Evolutionary conservation across 352 stramenopile species (phyloP).

Genomic region (Globisporangium solare): DNA sequence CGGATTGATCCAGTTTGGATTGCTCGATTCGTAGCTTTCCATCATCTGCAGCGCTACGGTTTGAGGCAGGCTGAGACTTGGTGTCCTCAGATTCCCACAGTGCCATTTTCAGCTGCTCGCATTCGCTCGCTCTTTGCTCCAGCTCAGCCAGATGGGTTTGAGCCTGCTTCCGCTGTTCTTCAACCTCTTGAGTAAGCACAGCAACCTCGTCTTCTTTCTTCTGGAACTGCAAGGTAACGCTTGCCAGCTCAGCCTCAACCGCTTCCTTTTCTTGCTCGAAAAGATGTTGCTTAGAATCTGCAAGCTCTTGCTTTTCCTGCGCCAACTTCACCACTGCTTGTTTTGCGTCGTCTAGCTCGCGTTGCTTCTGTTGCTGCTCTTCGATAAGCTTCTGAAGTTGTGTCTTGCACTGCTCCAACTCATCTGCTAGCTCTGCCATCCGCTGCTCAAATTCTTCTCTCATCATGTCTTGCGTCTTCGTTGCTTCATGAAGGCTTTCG

Average conservation of each 20-base stretch:
- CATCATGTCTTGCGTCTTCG: constrained; percentile 24
- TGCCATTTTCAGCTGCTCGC: constrained; percentile 1
- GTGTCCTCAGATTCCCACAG: background rate
- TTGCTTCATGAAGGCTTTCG: constrained; percentile 25
- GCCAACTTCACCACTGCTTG: constrained; percentile 10
- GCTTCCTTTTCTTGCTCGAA: constrained; percentile 1
- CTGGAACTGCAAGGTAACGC: constrained; percentile 20
- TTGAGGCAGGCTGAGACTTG: background rate
- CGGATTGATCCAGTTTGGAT: background rate
- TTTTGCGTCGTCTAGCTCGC: constrained; percentile 18
- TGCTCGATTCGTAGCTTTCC: too few species aligned
- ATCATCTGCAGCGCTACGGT: background rate
- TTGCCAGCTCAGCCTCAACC: constrained; percentile 8
- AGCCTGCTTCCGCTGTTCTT: constrained; percentile 19
- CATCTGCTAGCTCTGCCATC: constrained; percentile 18
- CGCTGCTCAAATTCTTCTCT: constrained; percentile 37
- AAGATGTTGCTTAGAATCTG: background rate
- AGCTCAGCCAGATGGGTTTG: constrained; percentile 24
- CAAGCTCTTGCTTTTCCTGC: constrained; percentile 7
- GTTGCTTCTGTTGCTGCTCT: constrained; percentile 11
- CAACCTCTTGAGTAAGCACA: constrained; percentile 22
- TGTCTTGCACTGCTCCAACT: constrained; percentile 22
- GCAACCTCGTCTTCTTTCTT: constrained; percentile 17
- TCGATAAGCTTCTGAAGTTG: constrained; percentile 20
- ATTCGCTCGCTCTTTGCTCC: constrained; percentile 12